Evolutionary conservation across 257 asterid genomes (phyloP), one percentile per base, ranked within the genome.

Genomic region (Capsicum pubescens): DNA sequence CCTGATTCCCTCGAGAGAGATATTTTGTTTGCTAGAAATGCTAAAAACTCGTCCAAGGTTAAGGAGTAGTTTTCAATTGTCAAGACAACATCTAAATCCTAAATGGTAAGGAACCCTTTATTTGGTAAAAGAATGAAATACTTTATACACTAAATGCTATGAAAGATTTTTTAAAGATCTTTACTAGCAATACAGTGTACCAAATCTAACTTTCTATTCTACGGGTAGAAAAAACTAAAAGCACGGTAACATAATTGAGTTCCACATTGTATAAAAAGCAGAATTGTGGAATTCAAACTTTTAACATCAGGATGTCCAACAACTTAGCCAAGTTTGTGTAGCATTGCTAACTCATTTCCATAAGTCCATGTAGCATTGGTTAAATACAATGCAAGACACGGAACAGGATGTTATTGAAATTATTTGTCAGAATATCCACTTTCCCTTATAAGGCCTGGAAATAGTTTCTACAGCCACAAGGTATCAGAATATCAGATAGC

Each of bases 391-490:
- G 15, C 56, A 42, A 16, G 56, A 44, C 17, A 44, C 4, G 14
- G 13, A 42, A 70, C 79, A 44, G 56, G 56, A 44, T 70, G 79
- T n/a, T 70, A 71, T 46, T 46, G 12, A 71, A 46, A 71, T 71
- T 71, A 71, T 17, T 71, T 46, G 10, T 46, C 57, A 71, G 58
- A 44, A 21, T 74, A 50, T 74, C 44, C n/a, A 48, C 19, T 50
- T 50, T 71, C 36, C 59, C 16, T n/a, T 44, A 44, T 70, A 44
- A 70, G 16, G 36, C 57, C 44, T 32, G 19, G 21, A 21, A 50
- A 3, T 48, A 50, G 81, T 21, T 52, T 21, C 13, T 12, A 72
- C 9, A 72, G 44, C 80, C n/a, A 72, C 60, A 11, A 48, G 39
- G 80, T 72, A 48, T 74, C 81, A 26, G 32, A 26, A 26, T 26